Base-by-base conservation (phyloP, 2,329 filamentous ascomycete species). In the Lecanicillium sp. region DNA sequence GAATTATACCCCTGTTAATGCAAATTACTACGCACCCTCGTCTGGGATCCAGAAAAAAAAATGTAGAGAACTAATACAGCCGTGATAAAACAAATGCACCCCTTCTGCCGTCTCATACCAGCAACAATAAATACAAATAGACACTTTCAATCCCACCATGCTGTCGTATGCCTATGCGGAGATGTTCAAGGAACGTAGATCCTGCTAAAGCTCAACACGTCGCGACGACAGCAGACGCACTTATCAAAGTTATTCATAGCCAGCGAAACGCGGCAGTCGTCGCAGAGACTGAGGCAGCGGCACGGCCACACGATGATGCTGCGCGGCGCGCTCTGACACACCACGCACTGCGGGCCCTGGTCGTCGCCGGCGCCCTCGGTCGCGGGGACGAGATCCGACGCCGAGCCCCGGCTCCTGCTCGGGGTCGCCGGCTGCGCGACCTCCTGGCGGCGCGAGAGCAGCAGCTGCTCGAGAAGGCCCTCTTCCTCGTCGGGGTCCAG, bases 241-340 rank as follows among this genome's bases (percentile, higher is more conserved):
- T 88, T 94, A 54, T 90, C 88, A 63, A 95, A 97, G 64, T 97
- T 97, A 64, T 96, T 94, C 82, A 95, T 90, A 3, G 93, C 93
- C 53, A 97, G 74, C 36, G 88, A 91, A 29, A 97, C 87, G 26
- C 93, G 78, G 62, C 93, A 97, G 56, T 97, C 93, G 64, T 98
- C 93, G 62, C 93, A 97, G 11, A 97, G 75, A 56, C 88, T 91
- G 50, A 98, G 75, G 62, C 93, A 98, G 2, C 93, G 86, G 63
- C 93, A 98, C 0, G 93, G 93, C 93, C 93, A 97, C 2, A 95
- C 85, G 47, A 98, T 86, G 52, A 97, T 86, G 7, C 87, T 94
- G 15, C 93, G 77, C 3, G 90, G 83, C n/a, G 79, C 78, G 47
- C 82, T 82, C 64, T 97, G 91, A 62, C 93, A 98, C 4, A 98